Percentiles rank a stretch among this genome's conserved stretches.
phyloP scores from a whole-genome alignment of 192 early-diverging fungal species.

The Funneliformis geosporum region DNA sequence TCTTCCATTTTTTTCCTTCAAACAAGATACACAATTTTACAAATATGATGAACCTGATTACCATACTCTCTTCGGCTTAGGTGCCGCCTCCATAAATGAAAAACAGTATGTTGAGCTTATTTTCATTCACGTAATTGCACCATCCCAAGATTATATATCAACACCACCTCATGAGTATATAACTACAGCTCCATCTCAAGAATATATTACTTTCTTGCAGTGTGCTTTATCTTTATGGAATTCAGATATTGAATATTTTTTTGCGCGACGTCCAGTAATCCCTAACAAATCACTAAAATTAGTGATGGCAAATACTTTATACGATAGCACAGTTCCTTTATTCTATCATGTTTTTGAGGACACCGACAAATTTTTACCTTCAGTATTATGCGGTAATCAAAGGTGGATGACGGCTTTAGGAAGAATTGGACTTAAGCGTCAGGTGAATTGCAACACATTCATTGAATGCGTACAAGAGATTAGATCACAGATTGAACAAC shows the following conservation, averaged over 20 bases:
- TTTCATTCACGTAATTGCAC: not conserved
- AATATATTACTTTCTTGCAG: conserved; percentile 1
- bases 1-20: conserved; percentile 3
- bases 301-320: not conserved
- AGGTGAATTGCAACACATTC: not conserved
- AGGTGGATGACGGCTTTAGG: not conserved
- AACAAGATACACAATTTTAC: not conserved
- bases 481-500: not conserved
- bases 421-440: conserved; percentile 3
- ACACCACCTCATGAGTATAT: too few relatives aligned
- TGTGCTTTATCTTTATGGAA: not conserved
- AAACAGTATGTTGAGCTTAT: not conserved
- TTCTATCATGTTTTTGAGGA: not conserved
- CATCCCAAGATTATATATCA: not conserved
- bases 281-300: conserved; percentile 13
- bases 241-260: not conserved
- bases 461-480: conserved; percentile 12
- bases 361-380: not conserved
- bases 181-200: not conserved
- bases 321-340: not conserved
- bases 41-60: not conserved
- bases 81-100: not conserved
- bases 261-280: not conserved
- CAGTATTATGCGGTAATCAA: not conserved
- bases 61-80: not conserved